Percentiles rank a stretch among this genome's conserved stretches.
phyloP scores from a whole-genome alignment of 306 rosid species.

The Leucaena leucocephala region DNA sequence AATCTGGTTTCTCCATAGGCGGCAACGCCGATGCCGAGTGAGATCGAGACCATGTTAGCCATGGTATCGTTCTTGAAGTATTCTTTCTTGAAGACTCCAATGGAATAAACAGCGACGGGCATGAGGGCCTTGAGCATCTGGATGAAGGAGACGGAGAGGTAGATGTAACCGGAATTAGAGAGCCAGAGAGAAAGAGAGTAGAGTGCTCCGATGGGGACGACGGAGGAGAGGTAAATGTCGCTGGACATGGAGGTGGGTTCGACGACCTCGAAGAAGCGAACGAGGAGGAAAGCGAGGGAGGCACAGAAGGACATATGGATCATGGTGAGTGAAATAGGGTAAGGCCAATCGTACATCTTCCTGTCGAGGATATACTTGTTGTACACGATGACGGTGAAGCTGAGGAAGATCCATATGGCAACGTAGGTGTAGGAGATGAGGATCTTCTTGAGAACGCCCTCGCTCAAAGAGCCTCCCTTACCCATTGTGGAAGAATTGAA shows the following conservation, averaged over 20 bases:
- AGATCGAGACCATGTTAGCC: conserved; percentile 66
- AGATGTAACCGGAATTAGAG: conserved; percentile 68
- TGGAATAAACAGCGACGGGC: conserved; percentile 56
- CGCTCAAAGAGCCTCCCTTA: background rate
- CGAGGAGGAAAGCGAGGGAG: conserved; percentile 61
- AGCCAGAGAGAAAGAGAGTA: conserved; percentile 74
- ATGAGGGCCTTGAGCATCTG: too few species aligned
- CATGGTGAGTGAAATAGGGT: conserved; percentile 73
- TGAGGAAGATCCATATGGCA: conserved; percentile 49
- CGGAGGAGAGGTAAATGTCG: conserved; percentile 57
- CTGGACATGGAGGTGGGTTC: conserved; percentile 67
- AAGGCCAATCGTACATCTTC: conserved; percentile 74
- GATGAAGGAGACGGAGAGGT: conserved; percentile 66
- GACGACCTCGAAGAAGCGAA: conserved; percentile 59
- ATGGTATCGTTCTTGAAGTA: conserved; percentile 50
- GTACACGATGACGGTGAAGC: conserved; percentile 74
- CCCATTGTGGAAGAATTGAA: too few species aligned
- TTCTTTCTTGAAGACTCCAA: conserved; percentile 56
- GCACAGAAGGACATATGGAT: conserved; percentile 78
- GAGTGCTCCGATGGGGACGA: conserved; percentile 74
- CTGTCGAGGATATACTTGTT: conserved; percentile 73
- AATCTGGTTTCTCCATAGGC: conserved; percentile 66
- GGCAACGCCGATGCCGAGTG: conserved; percentile 61
- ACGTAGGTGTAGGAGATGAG: conserved; percentile 11
- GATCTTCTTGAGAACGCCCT: conserved; percentile 13